Evolutionary conservation across 345 rosid species (phyloP), one percentile per base, ranked within the genome.

Genomic region (Aurinia saxatilis): DNA sequence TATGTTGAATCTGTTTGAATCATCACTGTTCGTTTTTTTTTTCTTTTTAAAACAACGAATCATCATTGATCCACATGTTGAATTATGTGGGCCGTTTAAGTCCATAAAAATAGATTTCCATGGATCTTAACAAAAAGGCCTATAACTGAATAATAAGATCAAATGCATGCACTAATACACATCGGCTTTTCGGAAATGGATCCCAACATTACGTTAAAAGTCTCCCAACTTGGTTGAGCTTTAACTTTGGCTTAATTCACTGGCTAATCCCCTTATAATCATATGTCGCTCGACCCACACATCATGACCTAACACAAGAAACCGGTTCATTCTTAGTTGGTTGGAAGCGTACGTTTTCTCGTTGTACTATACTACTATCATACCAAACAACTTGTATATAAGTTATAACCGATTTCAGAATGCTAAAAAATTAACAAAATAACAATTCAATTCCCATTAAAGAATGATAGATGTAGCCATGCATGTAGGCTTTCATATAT

Each of bases 261-360:
- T 35, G 55, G 25, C 12, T 10, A 36, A 10, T 14, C 35, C 35
- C 12, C 30, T 27, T 6, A 27, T 27, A 27, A 27, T 27, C 7
- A 3, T 40, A 15, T 31, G 51, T 27, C 33, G 19, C 33, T 11
- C 31, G 30, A 6, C 30, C 30, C 30, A 27, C 45, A 60, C 65
- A 23, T 21, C 65, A 47, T 18, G 21, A 38, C 47, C 47, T 55
- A 56, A 56, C 66, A 47, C 23, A 48, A 60, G 7, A 15, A 35
- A 34, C 55, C 35, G 36, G 5, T 47, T 16, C 17, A 10, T 46
- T 34, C 44, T 19, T 23, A 33, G 33, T 47, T 21, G 23, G n/a
- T n/a, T n/a, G n/a, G n/a, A 13, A 15, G 9, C 2, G 15, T 54
- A 60, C 31, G 21, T 60, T 44, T n/a, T 34, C 8, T 35, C 10